A percentile compares a stretch with the other conserved stretches of the same genome.
These are phyloP conservation scores for Solanum gracilifrons DNA, from an alignment of 257 asterid genomes.

Conservation along the genomic window DNA sequence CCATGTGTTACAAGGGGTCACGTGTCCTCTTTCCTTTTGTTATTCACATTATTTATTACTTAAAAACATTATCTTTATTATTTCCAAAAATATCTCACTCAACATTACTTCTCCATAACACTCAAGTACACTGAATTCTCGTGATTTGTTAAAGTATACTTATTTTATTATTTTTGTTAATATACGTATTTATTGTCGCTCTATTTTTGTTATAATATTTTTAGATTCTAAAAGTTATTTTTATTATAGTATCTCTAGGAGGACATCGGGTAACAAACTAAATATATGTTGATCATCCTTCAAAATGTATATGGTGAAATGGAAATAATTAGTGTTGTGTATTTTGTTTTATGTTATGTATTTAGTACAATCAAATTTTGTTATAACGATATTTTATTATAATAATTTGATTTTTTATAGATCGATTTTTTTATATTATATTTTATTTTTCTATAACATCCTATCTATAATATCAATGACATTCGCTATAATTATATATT, in stretches of 20 bases:
- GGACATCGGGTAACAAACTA: too few relatives aligned
- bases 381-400: too few relatives aligned
- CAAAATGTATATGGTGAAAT: too few relatives aligned
- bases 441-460: too few relatives aligned
- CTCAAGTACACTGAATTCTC: neutral
- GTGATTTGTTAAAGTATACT: neutral
- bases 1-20: neutral
- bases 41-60: neutral
- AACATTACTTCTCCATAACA: neutral
- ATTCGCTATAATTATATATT: too few relatives aligned
- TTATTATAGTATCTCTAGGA: accelerated
- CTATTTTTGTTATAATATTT: too few relatives aligned
- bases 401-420: too few relatives aligned
- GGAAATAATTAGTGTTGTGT: too few relatives aligned
- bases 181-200: accelerated
- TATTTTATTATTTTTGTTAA: neutral
- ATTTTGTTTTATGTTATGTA: too few relatives aligned
- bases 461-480: accelerated
- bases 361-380: too few relatives aligned
- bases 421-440: too few relatives aligned
- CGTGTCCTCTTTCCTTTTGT: neutral
- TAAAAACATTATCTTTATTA: neutral
- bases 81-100: neutral
- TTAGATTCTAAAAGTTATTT: accelerated
- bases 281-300: too few relatives aligned